Evolutionary conservation across 192 early-diverging fungal species (phyloP), one percentile per base, ranked within the genome.

Genomic region (Diversispora eburnea): DNA sequence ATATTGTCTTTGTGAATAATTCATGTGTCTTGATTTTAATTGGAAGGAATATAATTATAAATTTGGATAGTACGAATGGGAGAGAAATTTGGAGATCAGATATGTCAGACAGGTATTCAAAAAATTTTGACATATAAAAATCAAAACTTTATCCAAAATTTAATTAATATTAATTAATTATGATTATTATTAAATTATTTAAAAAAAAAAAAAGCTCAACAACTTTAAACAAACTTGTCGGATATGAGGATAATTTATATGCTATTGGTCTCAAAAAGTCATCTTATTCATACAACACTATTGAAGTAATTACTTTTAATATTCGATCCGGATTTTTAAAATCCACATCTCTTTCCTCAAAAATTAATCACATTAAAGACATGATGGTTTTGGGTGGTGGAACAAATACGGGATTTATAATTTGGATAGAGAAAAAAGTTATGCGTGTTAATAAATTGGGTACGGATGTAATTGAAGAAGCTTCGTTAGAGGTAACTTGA

Each of bases 381-480:
- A 65, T 73, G 15, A 54, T 78, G 48, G 63, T 73, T 19, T 43
- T 82, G 5, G 81, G 81, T 49, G 81, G 78, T 42, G 63, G 72
- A 8, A 58, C 47, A 43, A 60, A 68, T 6, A 8, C n/a, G 42
- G 81, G 78, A 59, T 82, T 76, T 68, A 45, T 79, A 25, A 72
- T 73, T 9, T 82, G 81, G 81, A 73, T 71, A 45, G 81, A 82
- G 67, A 54, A 67, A 25, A 70, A 75, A 22, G n/a, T 52, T 45
- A 51, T 82, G 46, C 78, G 79, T 47, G 75, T 76, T 25, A 67
- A 77, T 67, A 73, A 62, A 7, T 76, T 82, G 49, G 81, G 81
- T 61, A 76, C 74, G 1, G 63, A 74, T 33, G 66, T 33, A 47
- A 58, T 70, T 42, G 67, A 77, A 8, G 63, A 77, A 48, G 17